Percentiles rank a stretch among this genome's conserved stretches.
These are phyloP conservation scores for Fusarium algeriense DNA, from an alignment of 2,329 filamentous ascomycete genomes.

Conservation along the genomic window DNA sequence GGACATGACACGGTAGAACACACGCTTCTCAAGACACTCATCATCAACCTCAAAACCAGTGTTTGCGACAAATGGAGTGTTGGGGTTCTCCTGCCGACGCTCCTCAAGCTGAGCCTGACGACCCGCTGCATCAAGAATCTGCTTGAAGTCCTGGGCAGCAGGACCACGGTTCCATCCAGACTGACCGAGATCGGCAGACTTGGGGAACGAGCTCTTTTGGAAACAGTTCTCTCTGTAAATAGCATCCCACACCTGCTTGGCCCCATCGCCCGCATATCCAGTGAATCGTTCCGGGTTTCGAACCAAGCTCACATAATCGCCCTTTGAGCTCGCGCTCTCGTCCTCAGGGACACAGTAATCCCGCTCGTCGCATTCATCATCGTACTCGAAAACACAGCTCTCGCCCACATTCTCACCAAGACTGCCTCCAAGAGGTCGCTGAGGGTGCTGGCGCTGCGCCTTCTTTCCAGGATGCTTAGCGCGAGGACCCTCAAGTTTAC, in stretches of 20 bases:
- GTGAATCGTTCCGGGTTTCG: constrained; percentile 97
- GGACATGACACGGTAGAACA: constrained; percentile 94
- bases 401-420: constrained; percentile 90
- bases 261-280: constrained; percentile 86
- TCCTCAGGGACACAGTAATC: constrained; percentile 98
- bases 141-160: constrained; percentile 71
- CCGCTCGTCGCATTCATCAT: constrained; percentile 95
- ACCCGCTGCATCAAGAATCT: constrained; percentile 69
- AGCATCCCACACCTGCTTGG: constrained; percentile 93
- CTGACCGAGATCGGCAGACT: constrained; percentile 66
- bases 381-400: constrained; percentile 96
- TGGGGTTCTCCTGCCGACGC: constrained; percentile 57
- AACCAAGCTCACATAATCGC: constrained; percentile 94
- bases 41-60: constrained; percentile 83
- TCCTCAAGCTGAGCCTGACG: constrained; percentile 73
- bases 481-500: constrained; percentile 90
- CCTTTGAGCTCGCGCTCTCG: constrained; percentile 85
- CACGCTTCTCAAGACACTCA: constrained; percentile 97
- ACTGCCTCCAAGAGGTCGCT: constrained; percentile 82
- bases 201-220: constrained; percentile 73
- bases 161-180: constrained; percentile 59
- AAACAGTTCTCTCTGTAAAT: constrained; percentile 99
- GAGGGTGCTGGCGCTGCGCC: constrained; percentile 76
- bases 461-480: constrained; percentile 88
- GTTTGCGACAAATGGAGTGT: constrained; percentile 70